Percentiles rank a stretch among this genome's conserved stretches.
phyloP scores from a whole-genome alignment of 2,329 filamentous ascomycete genomes.

The Dothistroma pini region DNA sequence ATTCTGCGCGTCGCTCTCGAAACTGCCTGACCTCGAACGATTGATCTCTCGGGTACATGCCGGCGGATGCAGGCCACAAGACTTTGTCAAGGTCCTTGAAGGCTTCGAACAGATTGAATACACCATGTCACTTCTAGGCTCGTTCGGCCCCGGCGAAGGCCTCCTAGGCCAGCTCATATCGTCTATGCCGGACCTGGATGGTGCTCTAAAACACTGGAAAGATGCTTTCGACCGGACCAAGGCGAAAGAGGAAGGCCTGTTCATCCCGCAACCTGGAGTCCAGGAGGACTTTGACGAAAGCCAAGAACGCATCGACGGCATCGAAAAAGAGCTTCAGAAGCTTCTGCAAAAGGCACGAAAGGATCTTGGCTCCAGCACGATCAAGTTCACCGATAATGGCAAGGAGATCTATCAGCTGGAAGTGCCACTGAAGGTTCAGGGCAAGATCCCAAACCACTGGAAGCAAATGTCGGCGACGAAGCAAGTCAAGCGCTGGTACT shows the following conservation, averaged over 20 bases:
- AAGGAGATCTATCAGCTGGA: constrained; percentile 98
- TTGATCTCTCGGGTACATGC: constrained; percentile 94
- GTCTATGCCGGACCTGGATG: constrained; percentile 78
- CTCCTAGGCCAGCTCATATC: constrained; percentile 79
- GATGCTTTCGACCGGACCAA: constrained; percentile 81
- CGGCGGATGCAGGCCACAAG: constrained; percentile 80
- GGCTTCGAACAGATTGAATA: constrained; percentile 98
- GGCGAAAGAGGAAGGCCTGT: constrained; percentile 72
- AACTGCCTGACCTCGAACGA: constrained; percentile 90
- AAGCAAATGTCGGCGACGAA: constrained; percentile 94
- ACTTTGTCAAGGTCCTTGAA: constrained; percentile 90
- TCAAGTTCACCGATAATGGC: constrained; percentile 65
- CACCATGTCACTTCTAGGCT: constrained; percentile 74
- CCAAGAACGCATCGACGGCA: constrained; percentile 68
- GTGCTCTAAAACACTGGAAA: constrained; percentile 78
- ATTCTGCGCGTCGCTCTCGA: constrained; percentile 82
- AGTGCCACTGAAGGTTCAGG: constrained; percentile 77
- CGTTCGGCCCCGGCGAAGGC: constrained; percentile 72
- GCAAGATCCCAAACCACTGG: constrained; percentile 72
- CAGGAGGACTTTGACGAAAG: constrained; percentile 91
- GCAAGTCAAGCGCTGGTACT: constrained; percentile 91
- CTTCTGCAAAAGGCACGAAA: constrained; percentile 69
- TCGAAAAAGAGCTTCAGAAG: constrained; percentile 67
- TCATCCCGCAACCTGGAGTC: constrained; percentile 81
- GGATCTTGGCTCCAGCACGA: constrained; percentile 67